Conservation (phyloP, 306 rosid species). For the Amphicarpaea edgeworthii region DNA sequence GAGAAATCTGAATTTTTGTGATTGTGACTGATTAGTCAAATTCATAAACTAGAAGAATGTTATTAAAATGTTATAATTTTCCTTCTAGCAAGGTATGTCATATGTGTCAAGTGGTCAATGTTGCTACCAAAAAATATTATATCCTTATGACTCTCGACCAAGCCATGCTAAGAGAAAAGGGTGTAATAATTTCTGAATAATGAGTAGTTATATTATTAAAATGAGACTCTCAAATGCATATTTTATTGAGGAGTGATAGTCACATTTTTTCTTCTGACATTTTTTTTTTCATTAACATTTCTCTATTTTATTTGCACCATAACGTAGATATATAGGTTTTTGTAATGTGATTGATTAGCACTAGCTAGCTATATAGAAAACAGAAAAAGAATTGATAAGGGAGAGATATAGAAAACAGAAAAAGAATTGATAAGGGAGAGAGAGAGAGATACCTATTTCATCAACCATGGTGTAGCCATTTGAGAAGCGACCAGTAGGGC, state of each 20-base stretch:
- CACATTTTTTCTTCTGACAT: too few relatives aligned
- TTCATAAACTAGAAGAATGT: background rate
- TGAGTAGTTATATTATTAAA: background rate
- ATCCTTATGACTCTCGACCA: background rate
- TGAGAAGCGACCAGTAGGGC: conserved; percentile 92
- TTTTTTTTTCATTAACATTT: too few relatives aligned
- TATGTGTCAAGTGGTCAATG: too few relatives aligned
- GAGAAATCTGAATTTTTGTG: background rate
- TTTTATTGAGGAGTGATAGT: too few relatives aligned
- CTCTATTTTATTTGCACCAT: background rate
- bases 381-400: background rate
- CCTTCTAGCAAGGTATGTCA: background rate
- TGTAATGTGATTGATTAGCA: background rate
- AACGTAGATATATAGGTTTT: background rate
- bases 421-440: background rate
- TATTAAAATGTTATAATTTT: background rate
- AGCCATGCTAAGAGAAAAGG: background rate
- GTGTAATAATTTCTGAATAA: background rate
- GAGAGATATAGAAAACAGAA: background rate
- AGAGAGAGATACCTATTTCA: conserved; percentile 59
- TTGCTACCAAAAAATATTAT: too few relatives aligned
- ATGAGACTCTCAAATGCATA: background rate
- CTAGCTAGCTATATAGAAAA: background rate
- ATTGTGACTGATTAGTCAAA: conserved; percentile 1
- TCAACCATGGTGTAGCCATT: conserved; percentile 94